These are phyloP conservation scores for Lentinula sp. DNA, from an alignment of 768 basidiomycete species.

Conservation along the genomic window DNA sequence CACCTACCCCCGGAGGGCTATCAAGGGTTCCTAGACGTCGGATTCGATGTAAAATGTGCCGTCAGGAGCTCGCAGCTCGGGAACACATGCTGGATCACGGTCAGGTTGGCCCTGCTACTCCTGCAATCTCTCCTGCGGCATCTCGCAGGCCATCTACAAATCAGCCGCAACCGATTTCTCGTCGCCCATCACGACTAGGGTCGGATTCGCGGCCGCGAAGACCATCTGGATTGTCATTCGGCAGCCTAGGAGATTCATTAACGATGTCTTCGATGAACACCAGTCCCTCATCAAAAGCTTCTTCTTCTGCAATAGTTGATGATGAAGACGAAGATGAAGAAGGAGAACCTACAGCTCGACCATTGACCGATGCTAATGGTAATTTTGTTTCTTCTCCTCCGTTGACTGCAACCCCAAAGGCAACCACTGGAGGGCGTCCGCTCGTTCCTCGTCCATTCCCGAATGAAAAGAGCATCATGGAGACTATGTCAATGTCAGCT, in stretches of 20 bases:
- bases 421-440: conserved; percentile 1
- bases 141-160: conserved; percentile 36
- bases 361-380: conserved; percentile 2
- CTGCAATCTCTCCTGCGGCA: conserved; percentile 35
- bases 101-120: conserved; percentile 66
- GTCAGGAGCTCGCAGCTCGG: conserved; percentile 81
- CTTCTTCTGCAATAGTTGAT: background rate
- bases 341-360: conserved; percentile 14
- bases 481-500: conserved; percentile 47
- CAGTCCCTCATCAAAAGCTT: background rate
- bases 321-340: conserved; percentile 9
- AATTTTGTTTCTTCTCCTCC: background rate
- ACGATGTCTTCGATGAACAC: conserved; percentile 24
- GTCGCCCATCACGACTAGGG: conserved; percentile 16
- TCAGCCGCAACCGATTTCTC: conserved; percentile 12
- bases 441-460: conserved; percentile 12
- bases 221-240: conserved; percentile 22
- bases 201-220: conserved; percentile 22
- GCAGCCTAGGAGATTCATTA: conserved; percentile 22
- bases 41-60: conserved; percentile 91
- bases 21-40: conserved; percentile 43
- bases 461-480: conserved; percentile 25
- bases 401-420: conserved; percentile 2
- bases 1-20: conserved; percentile 49
- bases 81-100: conserved; percentile 94